Conservation (phyloP, 2,329 filamentous ascomycete species). For the Aspergillus quadricinctus region DNA sequence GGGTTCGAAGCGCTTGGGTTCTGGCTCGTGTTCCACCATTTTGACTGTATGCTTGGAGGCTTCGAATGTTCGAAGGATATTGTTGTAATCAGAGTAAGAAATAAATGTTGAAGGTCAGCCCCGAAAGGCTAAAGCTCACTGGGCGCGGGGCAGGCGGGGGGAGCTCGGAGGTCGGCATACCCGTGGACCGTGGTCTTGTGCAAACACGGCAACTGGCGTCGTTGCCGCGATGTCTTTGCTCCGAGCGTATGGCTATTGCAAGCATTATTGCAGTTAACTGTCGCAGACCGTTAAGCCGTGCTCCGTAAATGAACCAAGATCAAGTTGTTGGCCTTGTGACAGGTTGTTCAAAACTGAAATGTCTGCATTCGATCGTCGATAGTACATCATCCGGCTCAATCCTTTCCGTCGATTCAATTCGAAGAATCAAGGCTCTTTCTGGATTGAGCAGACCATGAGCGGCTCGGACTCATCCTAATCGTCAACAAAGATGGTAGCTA, state of each 20-base stretch:
- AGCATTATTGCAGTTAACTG: neutral
- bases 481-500: no score
- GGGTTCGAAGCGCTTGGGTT: conserved; percentile 37
- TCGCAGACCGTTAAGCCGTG: neutral
- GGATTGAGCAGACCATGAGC: neutral
- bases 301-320: neutral
- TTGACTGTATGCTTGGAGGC: conserved; percentile 1
- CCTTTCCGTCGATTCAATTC: no score
- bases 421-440: neutral
- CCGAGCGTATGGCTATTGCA: neutral
- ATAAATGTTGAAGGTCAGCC: neutral
- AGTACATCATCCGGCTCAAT: neutral
- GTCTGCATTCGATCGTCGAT: neutral
- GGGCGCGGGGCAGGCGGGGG: conserved; percentile 24
- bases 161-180: conserved; percentile 11
- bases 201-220: neutral
- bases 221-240: neutral
- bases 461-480: no score
- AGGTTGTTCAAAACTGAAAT: neutral
- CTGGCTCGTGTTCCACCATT: conserved; percentile 28
- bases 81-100: neutral
- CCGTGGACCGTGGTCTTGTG: conserved; percentile 4
- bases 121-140: neutral
- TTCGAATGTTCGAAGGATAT: neutral
- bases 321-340: neutral